Base-by-base conservation (phyloP, 1,284 basidiomycete species). In the Ustilago vetiveriae region DNA sequence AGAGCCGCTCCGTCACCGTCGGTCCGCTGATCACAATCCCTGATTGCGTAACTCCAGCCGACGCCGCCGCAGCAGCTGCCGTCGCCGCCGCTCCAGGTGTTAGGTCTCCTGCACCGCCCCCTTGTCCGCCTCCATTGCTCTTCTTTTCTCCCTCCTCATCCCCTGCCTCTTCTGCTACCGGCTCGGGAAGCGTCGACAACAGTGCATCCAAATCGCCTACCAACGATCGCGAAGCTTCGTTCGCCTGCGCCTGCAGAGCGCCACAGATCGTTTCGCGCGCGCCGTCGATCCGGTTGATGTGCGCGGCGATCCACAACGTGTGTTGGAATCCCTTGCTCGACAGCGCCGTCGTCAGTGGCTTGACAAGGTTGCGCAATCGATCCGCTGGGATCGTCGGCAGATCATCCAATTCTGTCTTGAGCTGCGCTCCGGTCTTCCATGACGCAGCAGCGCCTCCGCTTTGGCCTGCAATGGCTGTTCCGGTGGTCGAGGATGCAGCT, bases 281-380 rank as follows among this genome's bases (percentile, higher is more conserved):
- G 16, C 75, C 79, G 4, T 67, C 69, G 14, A 82, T 52, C 11
- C 54, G 30, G 6, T 76, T 58, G 14, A 82, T 72, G 41, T 82
- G 76, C 39, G 73, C 66, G 0, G 79, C 79, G 33, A 82, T 74
- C 23, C 73, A 65, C 16, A 82, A 48, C n/a, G 80, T 82, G 56
- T 80, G 62, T 50, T 82, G 80, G 75, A 82, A 82, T 19, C 78
- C 80, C 27, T 75, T 74, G 57, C 66, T 67, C 23, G 74, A 75
- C 26, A 82, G 74, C 21, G 78, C 64, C 26, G 76, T 80, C 10
- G 65, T 63, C 38, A 82, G 50, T 13, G 80, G 80, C 22, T 69
- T 69, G n/a, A 82, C 80, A 14, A 82, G 51, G 24, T 71, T 69
- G 10, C 69, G 53, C 19, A 82, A 60, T 10, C 73, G 72, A 17